phyloP scores from a whole-genome alignment of 352 stramenopile genomes.

The Pythium aristosporum region DNA sequence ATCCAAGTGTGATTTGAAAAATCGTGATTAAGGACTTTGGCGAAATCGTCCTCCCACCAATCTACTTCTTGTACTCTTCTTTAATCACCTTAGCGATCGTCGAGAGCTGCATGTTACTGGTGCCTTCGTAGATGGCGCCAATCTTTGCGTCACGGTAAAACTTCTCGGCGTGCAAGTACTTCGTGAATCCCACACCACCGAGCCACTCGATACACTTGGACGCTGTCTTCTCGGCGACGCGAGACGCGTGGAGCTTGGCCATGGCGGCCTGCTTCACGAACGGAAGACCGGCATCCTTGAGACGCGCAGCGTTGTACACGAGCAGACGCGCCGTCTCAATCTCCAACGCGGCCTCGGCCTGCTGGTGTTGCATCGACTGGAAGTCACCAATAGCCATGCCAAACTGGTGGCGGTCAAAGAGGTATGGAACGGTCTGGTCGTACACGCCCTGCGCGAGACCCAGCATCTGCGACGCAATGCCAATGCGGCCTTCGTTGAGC shows the following conservation, averaged over 20 bases:
- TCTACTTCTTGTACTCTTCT: slow-evolving; percentile 83
- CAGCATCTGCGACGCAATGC: slow-evolving; percentile 97
- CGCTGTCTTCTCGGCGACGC: slow-evolving; percentile 94
- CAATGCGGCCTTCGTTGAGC: slow-evolving; percentile 95
- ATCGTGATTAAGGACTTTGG: too few species aligned
- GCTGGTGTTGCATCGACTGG: slow-evolving; percentile 97
- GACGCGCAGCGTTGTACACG: slow-evolving; percentile 93
- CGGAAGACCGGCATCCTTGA: slow-evolving; percentile 93
- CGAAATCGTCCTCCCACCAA: not conserved
- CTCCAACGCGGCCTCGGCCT: slow-evolving; percentile 93
- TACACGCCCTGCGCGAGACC: slow-evolving; percentile 95
- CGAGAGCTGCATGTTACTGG: slow-evolving; percentile 96
- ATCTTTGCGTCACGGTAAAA: slow-evolving; percentile 98
- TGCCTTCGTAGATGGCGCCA: slow-evolving; percentile 97
- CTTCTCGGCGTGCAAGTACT: slow-evolving; percentile 94
- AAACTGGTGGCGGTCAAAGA: slow-evolving; percentile 96
- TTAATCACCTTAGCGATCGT: slow-evolving; percentile 91
- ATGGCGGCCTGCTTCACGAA: slow-evolving; percentile 98
- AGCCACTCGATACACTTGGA: slow-evolving; percentile 96
- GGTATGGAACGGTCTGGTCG: slow-evolving; percentile 95
- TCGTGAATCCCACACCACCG: slow-evolving; percentile 95
- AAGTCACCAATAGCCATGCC: slow-evolving; percentile 93
- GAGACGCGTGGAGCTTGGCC: slow-evolving; percentile 94
- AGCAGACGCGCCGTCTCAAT: slow-evolving; percentile 93
- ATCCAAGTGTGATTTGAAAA: too few species aligned